Base-by-base conservation (phyloP, 208 protist genomes). In the Acanthamoeba lenticulata region DNA sequence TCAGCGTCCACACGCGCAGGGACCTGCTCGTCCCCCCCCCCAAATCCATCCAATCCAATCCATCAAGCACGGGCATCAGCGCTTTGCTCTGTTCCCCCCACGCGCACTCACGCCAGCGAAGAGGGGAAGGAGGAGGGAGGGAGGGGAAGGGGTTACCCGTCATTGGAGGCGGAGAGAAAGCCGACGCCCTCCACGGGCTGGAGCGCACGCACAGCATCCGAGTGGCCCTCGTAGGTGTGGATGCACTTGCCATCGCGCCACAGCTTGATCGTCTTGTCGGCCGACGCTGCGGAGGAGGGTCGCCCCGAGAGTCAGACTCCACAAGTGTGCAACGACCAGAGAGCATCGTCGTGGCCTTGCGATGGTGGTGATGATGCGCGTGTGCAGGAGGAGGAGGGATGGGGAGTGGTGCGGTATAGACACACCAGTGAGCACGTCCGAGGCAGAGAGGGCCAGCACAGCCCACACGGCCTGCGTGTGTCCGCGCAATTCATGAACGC, bases 131-230 rank as follows among this genome's bases (percentile, higher is more conserved):
- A n/a, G 15, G 55, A 62, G 55, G 65, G 32, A n/a, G 32, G 15
- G 34, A 40, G 65, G 3, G 6, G 4, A 0, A 13, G n/a, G 15
- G 19, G 7, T 42, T 72, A 90, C 47, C 90, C 81, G 72, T 97
- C 96, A 67, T 97, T 97, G 36, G 52, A 15, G 60, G 94, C 96
- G 15, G 93, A 95, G 13, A 94, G 60, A 74, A 97, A 97, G 4
- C 96, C 96, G 32, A 96, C 38, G 24, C 85, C 83, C 17, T 93
- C 91, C 0, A 97, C 38, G 0, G 94, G 44, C 27, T 95, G 47
- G 1, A 97, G 90, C 0, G 92, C 96, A 34, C 95, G 86, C 2
- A 96, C 95, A 47, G 69, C 81, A 74, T 95, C 96, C 0, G 93
- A 88, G 86, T 97, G 96, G 6, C 90, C 91, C 24, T 95, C 15